phyloP scores from a whole-genome alignment of 1,284 basidiomycete species.

The Anthracocystis setariae region DNA sequence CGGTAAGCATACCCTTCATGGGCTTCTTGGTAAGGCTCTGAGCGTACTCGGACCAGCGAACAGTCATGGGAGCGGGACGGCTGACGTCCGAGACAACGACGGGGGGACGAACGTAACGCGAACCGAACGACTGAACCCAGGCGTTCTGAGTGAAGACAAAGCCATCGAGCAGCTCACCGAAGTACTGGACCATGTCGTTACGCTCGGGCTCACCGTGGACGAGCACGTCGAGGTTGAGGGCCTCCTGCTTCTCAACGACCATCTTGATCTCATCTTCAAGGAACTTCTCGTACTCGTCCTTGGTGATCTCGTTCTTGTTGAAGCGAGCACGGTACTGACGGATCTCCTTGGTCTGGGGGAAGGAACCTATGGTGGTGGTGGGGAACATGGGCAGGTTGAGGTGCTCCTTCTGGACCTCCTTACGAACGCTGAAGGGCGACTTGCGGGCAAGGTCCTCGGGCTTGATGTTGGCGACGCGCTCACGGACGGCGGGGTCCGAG shows the following conservation, averaged over 20 bases:
- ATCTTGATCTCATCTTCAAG: slow-evolving; percentile 97
- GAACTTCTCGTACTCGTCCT: slow-evolving; percentile 93
- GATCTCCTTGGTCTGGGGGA: slow-evolving; percentile 97
- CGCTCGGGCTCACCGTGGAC: slow-evolving; percentile 99
- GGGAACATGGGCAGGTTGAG: slow-evolving; percentile 96
- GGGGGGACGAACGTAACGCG: slow-evolving; percentile 95
- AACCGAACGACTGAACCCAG: slow-evolving; percentile 95
- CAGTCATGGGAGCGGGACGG: slow-evolving; percentile 92
- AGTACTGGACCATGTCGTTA: slow-evolving; percentile 99
- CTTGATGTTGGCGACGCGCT: slow-evolving; percentile 92
- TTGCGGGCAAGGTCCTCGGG: slow-evolving; percentile 88
- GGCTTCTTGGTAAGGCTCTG: slow-evolving; percentile 92
- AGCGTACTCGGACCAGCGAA: slow-evolving; percentile 95
- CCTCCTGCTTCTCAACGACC: slow-evolving; percentile 96
- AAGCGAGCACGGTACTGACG: slow-evolving; percentile 69
- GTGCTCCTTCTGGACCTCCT: slow-evolving; percentile 87
- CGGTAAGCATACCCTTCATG: slow-evolving; percentile 99
- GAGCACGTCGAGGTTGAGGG: slow-evolving; percentile 92
- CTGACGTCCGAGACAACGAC: slow-evolving; percentile 99
- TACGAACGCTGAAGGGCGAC: slow-evolving; percentile 86
- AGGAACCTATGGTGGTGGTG: slow-evolving; percentile 98
- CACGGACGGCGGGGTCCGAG: slow-evolving; percentile 94
- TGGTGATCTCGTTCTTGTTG: slow-evolving; percentile 88
- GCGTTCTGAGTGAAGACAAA: slow-evolving; percentile 98
- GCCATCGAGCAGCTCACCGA: slow-evolving; percentile 93